Conservation (phyloP, 495 filamentous ascomycete species). For the Annulohypoxylon stygium region DNA sequence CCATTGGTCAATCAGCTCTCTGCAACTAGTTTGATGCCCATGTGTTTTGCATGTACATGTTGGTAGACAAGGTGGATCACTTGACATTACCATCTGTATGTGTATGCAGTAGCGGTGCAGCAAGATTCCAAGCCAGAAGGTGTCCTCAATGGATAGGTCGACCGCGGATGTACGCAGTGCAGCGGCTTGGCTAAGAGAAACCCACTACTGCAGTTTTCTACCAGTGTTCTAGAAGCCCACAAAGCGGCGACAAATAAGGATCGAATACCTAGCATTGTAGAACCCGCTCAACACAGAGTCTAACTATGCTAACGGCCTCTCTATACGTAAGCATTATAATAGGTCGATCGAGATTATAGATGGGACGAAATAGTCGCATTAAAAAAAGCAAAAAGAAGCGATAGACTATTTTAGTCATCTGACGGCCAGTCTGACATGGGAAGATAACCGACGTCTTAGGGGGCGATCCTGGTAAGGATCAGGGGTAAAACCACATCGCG, state of each 20-base stretch:
- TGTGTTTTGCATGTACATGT: slow-evolving; percentile 48
- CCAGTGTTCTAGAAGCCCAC: slow-evolving; percentile 44
- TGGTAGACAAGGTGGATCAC: slow-evolving; percentile 39
- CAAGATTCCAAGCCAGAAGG: slow-evolving; percentile 30
- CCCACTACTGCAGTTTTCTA: slow-evolving; percentile 34
- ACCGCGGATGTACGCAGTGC: slow-evolving; percentile 42
- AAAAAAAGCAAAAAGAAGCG: slow-evolving; percentile 20
- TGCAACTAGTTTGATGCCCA: slow-evolving; percentile 48
- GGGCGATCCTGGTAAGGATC: slow-evolving; percentile 45
- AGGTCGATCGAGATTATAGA: slow-evolving; percentile 12
- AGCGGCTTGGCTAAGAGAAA: slow-evolving; percentile 24
- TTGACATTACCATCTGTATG: slow-evolving; percentile 41
- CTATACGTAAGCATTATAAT: slow-evolving; percentile 8
- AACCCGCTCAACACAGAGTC: neutral
- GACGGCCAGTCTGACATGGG: slow-evolving; percentile 38
- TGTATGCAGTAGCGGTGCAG: slow-evolving; percentile 40
- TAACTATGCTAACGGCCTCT: slow-evolving; percentile 6
- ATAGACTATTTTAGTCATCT: slow-evolving; percentile 38
- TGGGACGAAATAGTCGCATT: slow-evolving; percentile 15
- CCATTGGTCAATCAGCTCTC: slow-evolving; percentile 41
- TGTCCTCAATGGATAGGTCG: slow-evolving; percentile 34
- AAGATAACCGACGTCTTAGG: slow-evolving; percentile 46
- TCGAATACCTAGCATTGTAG: slow-evolving; percentile 10
- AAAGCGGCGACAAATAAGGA: slow-evolving; percentile 25
- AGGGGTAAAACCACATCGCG: slow-evolving; percentile 39